A percentile compares a stretch with the other conserved stretches of the same genome.
Evolutionary conservation across 192 early-diverging fungal genomes (phyloP).

Genomic region (Allomyces macrogynus): DNA sequence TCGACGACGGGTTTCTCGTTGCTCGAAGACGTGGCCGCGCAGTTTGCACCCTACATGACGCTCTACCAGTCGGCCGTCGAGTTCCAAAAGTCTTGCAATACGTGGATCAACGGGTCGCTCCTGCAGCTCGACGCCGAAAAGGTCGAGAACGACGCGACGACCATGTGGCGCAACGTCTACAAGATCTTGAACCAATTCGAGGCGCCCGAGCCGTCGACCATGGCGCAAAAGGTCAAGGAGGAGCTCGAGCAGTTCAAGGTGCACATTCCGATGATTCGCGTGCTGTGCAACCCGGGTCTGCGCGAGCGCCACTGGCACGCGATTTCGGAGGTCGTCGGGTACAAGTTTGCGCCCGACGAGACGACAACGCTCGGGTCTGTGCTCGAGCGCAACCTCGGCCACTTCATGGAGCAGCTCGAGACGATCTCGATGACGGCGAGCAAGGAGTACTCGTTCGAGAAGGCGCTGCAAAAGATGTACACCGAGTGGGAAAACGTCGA

Average conservation of each 20-base stretch:
- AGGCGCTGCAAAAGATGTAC: constrained; percentile 43
- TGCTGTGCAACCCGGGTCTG: constrained; percentile 36
- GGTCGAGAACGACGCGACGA: constrained; percentile 34
- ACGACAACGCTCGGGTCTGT: constrained; percentile 34
- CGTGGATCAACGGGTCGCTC: constrained; percentile 40
- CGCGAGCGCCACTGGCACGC: constrained; percentile 57
- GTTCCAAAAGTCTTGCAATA: constrained; percentile 34
- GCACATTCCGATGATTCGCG: constrained; percentile 28
- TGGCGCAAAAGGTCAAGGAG: constrained; percentile 36
- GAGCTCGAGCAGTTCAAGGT: constrained; percentile 39
- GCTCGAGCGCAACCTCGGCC: constrained; percentile 27
- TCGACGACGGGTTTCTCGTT: constrained; percentile 25
- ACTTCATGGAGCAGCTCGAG: constrained; percentile 31
- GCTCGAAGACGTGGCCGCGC: constrained; percentile 16
- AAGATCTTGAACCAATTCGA: constrained; percentile 22
- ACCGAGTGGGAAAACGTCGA: constrained; percentile 33
- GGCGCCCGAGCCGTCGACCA: constrained; percentile 23
- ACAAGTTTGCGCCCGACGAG: constrained; percentile 52
- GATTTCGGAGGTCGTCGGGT: constrained; percentile 53
- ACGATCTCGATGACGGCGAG: constrained; percentile 26
- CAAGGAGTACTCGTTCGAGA: constrained; percentile 43
- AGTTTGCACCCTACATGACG: constrained; percentile 26
- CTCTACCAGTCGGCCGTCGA: constrained; percentile 40
- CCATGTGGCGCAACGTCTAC: constrained; percentile 37
- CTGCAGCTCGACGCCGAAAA: constrained; percentile 36